These are phyloP conservation scores for Dittrichia graveolens DNA, from an alignment of 129 eudicot species.

Conservation along the genomic window DNA sequence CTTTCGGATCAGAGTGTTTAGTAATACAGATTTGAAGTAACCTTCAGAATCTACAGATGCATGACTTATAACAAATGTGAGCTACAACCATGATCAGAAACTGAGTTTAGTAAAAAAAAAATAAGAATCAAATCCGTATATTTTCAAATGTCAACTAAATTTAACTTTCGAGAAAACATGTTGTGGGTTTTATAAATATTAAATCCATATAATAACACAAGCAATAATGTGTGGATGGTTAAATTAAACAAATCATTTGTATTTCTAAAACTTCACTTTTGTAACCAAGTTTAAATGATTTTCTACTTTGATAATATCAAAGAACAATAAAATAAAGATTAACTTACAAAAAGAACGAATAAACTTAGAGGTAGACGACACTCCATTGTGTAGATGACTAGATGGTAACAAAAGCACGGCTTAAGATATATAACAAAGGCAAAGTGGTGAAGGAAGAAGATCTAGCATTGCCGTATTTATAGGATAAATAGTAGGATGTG, in stretches of 20 bases:
- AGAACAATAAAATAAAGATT: too few species aligned
- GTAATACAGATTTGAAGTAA: constrained; percentile 5
- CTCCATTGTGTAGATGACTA: not conserved
- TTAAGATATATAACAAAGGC: not conserved
- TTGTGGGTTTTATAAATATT: not conserved
- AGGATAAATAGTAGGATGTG: not conserved
- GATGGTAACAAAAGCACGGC: not conserved
- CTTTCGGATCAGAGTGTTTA: constrained; percentile 3
- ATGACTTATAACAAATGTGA: not conserved
- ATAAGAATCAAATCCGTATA: too few species aligned
- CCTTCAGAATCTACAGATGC: constrained; percentile 8
- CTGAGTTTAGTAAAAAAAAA: not conserved
- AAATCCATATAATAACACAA: not conserved
- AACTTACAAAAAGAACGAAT: not conserved
- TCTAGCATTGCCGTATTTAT: constrained; percentile 7
- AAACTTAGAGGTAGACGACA: constrained; percentile 4
- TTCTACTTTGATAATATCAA: too few species aligned
- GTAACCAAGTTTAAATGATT: too few species aligned
- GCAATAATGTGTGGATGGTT: not conserved
- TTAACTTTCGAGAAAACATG: not conserved
- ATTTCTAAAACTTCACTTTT: not conserved
- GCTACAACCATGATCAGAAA: not conserved
- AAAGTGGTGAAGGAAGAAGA: not conserved
- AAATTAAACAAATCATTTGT: not conserved
- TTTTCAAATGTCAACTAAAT: too few species aligned